Conservation (phyloP, 257 asterid species). For the Cinchona pubescens region DNA sequence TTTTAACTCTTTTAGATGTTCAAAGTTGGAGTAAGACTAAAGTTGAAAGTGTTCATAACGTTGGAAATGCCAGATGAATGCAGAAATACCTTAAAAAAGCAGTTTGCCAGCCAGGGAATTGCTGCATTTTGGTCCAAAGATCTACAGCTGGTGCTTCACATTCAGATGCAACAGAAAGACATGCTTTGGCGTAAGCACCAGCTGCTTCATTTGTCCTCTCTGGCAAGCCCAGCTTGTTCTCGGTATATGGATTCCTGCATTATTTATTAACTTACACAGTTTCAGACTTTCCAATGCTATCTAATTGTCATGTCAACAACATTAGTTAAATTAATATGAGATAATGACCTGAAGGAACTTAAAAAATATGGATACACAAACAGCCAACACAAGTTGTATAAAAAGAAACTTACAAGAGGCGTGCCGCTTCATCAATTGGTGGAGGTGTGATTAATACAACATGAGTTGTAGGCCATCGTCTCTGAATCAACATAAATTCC, state of each 20-base stretch:
- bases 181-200: slow-evolving; percentile 61
- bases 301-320: not conserved
- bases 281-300: not conserved
- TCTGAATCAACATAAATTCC: slow-evolving; percentile 34
- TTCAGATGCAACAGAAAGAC: slow-evolving; percentile 68
- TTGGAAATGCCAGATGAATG: not conserved
- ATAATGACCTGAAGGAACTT: not conserved
- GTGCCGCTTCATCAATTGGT: slow-evolving; percentile 67
- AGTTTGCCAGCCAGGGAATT: slow-evolving; percentile 55
- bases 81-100: slow-evolving; percentile 49
- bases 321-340: not conserved
- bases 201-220: slow-evolving; percentile 92
- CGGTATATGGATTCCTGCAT: slow-evolving; percentile 39
- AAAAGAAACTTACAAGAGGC: slow-evolving; percentile 53
- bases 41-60: not conserved
- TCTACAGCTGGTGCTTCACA: slow-evolving; percentile 48
- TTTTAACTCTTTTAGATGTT: too few species aligned
- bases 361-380: too few species aligned
- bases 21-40: not conserved
- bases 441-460: slow-evolving; percentile 83
- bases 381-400: too few species aligned
- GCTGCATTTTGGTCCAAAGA: slow-evolving; percentile 90
- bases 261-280: not conserved
- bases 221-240: slow-evolving; percentile 46
- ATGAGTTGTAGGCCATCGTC: slow-evolving; percentile 64